Conservation (phyloP, 208 protist genomes). For the Jaenimonas drosophilae region DNA sequence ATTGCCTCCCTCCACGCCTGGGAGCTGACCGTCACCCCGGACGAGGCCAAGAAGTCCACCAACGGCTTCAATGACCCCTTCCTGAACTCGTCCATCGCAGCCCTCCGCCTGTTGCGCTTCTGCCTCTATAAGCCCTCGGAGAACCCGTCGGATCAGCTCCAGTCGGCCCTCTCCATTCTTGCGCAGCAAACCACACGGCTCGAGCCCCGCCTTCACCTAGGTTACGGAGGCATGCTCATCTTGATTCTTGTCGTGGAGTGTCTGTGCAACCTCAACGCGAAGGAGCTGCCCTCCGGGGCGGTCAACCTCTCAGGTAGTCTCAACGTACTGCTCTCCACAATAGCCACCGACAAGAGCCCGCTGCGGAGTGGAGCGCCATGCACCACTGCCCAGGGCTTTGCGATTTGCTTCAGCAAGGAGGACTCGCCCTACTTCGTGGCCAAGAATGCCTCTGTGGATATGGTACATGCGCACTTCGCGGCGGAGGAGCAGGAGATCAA, state of each 20-base stretch:
- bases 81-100: slow-evolving; percentile 27
- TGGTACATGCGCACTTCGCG: slow-evolving; percentile 40
- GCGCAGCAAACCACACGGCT: slow-evolving; percentile 29
- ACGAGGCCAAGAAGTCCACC: slow-evolving; percentile 13
- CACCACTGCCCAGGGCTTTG: slow-evolving; percentile 50
- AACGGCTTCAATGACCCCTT: too few relatives aligned
- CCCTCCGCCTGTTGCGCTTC: slow-evolving; percentile 53
- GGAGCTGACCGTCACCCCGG: slow-evolving; percentile 10
- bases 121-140: slow-evolving; percentile 34
- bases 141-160: slow-evolving; percentile 8
- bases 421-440: slow-evolving; percentile 47
- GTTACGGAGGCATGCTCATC: slow-evolving; percentile 68
- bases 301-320: slow-evolving; percentile 28
- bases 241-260: slow-evolving; percentile 55
- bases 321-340: slow-evolving; percentile 28
- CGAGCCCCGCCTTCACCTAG: slow-evolving; percentile 28
- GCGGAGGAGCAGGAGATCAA: slow-evolving; percentile 30
- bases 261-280: slow-evolving; percentile 71
- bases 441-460: slow-evolving; percentile 40
- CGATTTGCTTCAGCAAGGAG: slow-evolving; percentile 55
- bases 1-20: slow-evolving; percentile 47
- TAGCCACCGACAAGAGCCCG: slow-evolving; percentile 40
- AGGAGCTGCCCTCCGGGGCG: slow-evolving; percentile 10
- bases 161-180: slow-evolving; percentile 21
- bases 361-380: slow-evolving; percentile 22